Conservation (phyloP, 495 filamentous ascomycete species). For the Rusavskia elegans region DNA sequence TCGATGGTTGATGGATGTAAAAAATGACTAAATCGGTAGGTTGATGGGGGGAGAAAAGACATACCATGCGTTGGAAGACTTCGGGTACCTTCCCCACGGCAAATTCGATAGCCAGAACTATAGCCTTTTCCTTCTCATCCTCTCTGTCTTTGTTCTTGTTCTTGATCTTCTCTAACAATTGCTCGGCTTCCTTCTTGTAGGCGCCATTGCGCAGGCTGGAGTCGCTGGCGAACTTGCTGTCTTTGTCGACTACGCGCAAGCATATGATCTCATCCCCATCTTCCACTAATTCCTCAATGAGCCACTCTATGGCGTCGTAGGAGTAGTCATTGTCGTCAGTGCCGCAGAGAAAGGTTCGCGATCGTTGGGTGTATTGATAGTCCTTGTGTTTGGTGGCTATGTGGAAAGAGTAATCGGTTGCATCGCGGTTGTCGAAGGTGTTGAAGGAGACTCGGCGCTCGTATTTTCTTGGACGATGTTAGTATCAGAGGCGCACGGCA, state of each 20-base stretch:
- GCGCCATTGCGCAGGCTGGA: constrained; percentile 48
- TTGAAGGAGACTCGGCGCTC: constrained; percentile 69
- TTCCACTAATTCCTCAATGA: constrained; percentile 86
- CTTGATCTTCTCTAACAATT: constrained; percentile 62
- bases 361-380: constrained; percentile 69
- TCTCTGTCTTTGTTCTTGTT: constrained; percentile 48
- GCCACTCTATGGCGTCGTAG: constrained; percentile 86
- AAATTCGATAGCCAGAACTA: constrained; percentile 78
- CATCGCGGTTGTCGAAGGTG: constrained; percentile 77
- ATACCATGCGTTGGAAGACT: constrained; percentile 84
- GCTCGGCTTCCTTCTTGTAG: constrained; percentile 68
- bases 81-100: constrained; percentile 82
- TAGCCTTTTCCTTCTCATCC: constrained; percentile 55
- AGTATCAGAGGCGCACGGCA: neutral
- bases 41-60: constrained; percentile 11
- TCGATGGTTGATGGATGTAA: too few species aligned
- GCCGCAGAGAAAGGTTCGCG: constrained; percentile 84
- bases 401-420: constrained; percentile 64
- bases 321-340: constrained; percentile 93
- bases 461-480: constrained; percentile 22
- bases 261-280: constrained; percentile 96
- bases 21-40: too few species aligned
- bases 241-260: constrained; percentile 76
- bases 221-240: constrained; percentile 56
- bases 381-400: constrained; percentile 80